Percentiles rank a stretch among this genome's conserved stretches.
phyloP scores from a whole-genome alignment of 371 early-diverging fungal genomes.

The Nematocida displodere region DNA sequence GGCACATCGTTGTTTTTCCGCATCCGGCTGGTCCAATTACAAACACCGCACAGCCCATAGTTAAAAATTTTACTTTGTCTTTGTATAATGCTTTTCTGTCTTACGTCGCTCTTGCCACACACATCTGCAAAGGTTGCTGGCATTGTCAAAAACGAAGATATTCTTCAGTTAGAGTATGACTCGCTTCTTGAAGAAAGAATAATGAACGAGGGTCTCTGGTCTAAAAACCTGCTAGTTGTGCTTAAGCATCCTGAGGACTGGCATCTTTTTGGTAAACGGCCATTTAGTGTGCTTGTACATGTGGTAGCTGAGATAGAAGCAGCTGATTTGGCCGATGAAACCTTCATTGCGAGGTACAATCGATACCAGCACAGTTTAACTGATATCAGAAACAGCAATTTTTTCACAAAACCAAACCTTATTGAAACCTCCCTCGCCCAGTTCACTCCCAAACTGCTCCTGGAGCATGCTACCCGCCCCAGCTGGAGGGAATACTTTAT shows the following conservation, averaged over 20 bases:
- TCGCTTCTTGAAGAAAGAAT: background rate
- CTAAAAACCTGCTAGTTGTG: background rate
- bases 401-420: background rate
- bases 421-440: constrained; percentile 7
- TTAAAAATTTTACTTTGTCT: constrained; percentile 51
- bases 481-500: constrained; percentile 93
- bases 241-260: background rate
- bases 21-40: constrained; percentile 52
- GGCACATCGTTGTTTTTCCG: constrained; percentile 48
- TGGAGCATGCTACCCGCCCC: constrained; percentile 23
- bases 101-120: constrained; percentile 8
- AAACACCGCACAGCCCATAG: constrained; percentile 47
- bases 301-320: background rate
- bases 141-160: background rate
- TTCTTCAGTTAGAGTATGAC: background rate
- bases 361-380: too few relatives aligned
- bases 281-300: constrained; percentile 7
- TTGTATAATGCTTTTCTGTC: constrained; percentile 39
- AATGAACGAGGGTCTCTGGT: constrained; percentile 8
- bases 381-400: background rate
- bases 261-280: constrained; percentile 7
- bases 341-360: background rate
- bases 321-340: background rate
- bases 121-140: background rate
- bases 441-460: background rate